These are phyloP conservation scores for Protomyces inouyei DNA, from an alignment of 1,139 yeast species.

Conservation along the genomic window DNA sequence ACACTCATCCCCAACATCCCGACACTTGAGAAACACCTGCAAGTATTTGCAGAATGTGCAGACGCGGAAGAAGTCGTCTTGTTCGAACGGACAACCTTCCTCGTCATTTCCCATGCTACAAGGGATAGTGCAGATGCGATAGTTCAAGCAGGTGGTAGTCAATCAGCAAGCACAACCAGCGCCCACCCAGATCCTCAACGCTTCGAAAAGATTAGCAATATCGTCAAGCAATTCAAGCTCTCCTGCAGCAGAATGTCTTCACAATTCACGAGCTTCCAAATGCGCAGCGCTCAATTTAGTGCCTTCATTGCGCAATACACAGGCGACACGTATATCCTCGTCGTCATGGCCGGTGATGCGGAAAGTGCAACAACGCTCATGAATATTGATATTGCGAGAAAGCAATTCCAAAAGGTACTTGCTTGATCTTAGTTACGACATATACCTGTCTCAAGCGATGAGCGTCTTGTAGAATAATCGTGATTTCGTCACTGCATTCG, in stretches of 20 bases:
- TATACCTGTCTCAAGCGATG: not conserved
- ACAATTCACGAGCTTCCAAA: conserved; percentile 69
- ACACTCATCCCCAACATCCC: conserved; percentile 90
- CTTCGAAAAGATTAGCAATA: conserved; percentile 88
- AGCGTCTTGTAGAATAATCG: not conserved
- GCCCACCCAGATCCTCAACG: conserved; percentile 69
- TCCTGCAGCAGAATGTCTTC: conserved; percentile 81
- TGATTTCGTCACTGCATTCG: not conserved
- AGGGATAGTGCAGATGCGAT: not conserved
- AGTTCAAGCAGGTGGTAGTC: not conserved
- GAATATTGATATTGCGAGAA: not conserved
- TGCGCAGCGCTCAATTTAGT: conserved; percentile 67
- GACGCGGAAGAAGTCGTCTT: conserved; percentile 87
- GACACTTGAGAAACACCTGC: conserved; percentile 67
- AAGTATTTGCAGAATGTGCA: conserved; percentile 66
- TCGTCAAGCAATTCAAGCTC: conserved; percentile 90
- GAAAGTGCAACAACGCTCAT: conserved; percentile 1
- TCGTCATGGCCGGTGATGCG: conserved; percentile 44
- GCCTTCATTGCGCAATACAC: conserved; percentile 69
- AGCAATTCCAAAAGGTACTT: not conserved
- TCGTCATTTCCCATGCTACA: conserved; percentile 67
- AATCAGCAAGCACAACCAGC: conserved; percentile 33
- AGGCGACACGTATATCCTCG: conserved; percentile 71
- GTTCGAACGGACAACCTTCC: conserved; percentile 88
- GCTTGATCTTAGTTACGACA: not conserved